Percentiles rank a stretch among this genome's conserved stretches.
Conservation (phyloP, 2,329 filamentous ascomycete genomes). For the Pyricularia grisea region DNA sequence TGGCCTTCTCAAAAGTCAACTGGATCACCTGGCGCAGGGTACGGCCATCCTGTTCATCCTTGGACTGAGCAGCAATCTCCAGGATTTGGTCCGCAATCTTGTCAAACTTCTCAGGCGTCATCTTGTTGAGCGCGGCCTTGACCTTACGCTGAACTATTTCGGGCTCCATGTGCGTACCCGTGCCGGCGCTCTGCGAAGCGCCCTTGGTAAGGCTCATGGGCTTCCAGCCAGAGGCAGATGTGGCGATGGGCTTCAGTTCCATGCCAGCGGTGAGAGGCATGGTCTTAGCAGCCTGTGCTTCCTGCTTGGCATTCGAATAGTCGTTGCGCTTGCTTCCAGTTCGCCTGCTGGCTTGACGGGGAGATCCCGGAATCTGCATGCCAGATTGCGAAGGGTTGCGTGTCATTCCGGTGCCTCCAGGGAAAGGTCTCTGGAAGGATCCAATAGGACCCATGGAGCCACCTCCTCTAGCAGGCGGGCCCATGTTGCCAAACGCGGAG, state of each 20-base stretch:
- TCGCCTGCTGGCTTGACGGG: constrained; percentile 55
- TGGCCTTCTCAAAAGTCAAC: constrained; percentile 98
- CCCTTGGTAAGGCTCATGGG: constrained; percentile 56
- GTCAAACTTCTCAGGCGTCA: constrained; percentile 99
- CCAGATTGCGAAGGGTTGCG: constrained; percentile 53
- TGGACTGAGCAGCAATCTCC: constrained; percentile 85
- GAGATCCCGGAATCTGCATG: constrained; percentile 58
- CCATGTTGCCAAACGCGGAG: not conserved
- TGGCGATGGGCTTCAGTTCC: constrained; percentile 71
- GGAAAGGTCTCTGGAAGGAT: constrained; percentile 54
- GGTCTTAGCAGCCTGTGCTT: constrained; percentile 66
- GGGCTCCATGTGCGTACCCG: constrained; percentile 60
- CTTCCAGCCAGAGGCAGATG: constrained; percentile 79
- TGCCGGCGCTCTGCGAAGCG: constrained; percentile 22
- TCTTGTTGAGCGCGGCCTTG: constrained; percentile 98
- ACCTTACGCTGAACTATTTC: constrained; percentile 97
- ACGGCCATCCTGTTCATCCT: constrained; percentile 87
- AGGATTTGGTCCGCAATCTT: constrained; percentile 91
- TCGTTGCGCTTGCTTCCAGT: constrained; percentile 51
- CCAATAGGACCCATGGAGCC: constrained; percentile 12
- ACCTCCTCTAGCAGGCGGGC: not conserved
- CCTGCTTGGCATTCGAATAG: constrained; percentile 42
- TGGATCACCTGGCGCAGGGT: constrained; percentile 97
- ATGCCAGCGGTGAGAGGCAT: constrained; percentile 85
- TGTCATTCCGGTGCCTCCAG: constrained; percentile 51